phyloP scores from a whole-genome alignment of 2,329 filamentous ascomycete species.

The Fusarium pseudonygamai region DNA sequence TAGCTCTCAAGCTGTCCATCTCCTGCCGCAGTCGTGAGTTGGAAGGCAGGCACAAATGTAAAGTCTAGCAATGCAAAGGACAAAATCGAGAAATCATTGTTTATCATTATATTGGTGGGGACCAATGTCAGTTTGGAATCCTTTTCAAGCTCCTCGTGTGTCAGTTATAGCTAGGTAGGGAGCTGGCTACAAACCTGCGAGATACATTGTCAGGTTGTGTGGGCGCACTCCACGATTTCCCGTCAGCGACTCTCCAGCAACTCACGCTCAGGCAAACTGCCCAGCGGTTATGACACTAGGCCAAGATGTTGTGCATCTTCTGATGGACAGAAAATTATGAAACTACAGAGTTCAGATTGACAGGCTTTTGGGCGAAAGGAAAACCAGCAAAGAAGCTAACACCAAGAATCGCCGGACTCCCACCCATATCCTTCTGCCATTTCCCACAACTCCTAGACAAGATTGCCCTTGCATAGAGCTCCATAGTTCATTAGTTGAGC shows the following conservation, averaged over 20 bases:
- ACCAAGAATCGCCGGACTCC: background rate
- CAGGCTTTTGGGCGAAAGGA: background rate
- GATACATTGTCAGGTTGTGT: background rate
- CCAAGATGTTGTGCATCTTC: background rate
- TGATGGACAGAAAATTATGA: background rate
- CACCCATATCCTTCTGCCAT: background rate
- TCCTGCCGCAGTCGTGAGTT: background rate
- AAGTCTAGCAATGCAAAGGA: background rate
- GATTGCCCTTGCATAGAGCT: background rate
- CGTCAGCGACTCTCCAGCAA: background rate
- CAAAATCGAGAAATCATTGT: too few species aligned
- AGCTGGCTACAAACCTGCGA: background rate
- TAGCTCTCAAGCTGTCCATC: background rate
- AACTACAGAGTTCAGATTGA: background rate
- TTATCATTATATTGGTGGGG: background rate
- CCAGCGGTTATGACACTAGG: background rate
- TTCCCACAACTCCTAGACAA: background rate
- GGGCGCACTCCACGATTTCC: background rate
- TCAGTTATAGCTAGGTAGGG: background rate
- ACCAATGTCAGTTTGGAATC: too few species aligned
- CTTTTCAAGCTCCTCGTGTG: background rate
- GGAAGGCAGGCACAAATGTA: background rate
- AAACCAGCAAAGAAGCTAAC: background rate
- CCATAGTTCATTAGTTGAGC: background rate
- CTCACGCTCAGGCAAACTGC: background rate